A percentile compares a stretch with the other conserved stretches of the same genome.
These are phyloP conservation scores for Beauveria caledonica DNA, from an alignment of 2,329 filamentous ascomycete species.

Conservation along the genomic window DNA sequence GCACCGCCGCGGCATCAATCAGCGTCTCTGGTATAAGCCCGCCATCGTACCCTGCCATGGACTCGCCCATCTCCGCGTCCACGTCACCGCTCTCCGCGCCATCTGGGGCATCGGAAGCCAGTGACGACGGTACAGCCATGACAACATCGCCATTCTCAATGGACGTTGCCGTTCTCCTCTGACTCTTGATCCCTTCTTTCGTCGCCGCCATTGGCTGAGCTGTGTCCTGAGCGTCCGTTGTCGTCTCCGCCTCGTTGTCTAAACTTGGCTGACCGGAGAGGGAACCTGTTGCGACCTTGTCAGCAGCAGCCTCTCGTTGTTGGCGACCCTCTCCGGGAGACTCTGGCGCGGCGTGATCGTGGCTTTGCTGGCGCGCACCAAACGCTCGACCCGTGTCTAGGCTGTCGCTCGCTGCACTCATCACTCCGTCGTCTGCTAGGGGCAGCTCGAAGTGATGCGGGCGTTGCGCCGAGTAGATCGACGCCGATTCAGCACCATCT, in stretches of 20 bases:
- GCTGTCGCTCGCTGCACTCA: slow-evolving; percentile 18
- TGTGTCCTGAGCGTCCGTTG: not conserved
- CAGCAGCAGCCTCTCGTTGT: slow-evolving; percentile 13
- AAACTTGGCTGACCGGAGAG: slow-evolving; percentile 2
- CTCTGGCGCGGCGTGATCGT: not conserved
- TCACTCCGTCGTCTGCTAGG: slow-evolving; percentile 16
- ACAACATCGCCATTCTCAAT: not conserved
- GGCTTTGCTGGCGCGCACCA: not conserved
- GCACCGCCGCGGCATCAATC: slow-evolving; percentile 6
- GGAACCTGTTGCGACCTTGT: slow-evolving; percentile 13
- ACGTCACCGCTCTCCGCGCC: slow-evolving; percentile 22
- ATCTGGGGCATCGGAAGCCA: slow-evolving; percentile 16
- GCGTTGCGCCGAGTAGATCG: slow-evolving; percentile 23
- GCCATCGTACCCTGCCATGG: not conserved
- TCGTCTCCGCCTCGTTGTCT: not conserved
- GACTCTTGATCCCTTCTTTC: not conserved
- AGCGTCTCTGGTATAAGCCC: slow-evolving; percentile 19
- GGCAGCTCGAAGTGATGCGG: slow-evolving; percentile 17
- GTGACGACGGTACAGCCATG: not conserved
- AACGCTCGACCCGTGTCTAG: slow-evolving; percentile 12
- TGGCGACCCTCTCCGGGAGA: slow-evolving; percentile 3
- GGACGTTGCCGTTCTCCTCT: not conserved
- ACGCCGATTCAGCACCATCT: slow-evolving; percentile 16
- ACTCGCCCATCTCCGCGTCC: slow-evolving; percentile 19
- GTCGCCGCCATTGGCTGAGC: not conserved